Base-by-base conservation (phyloP, 441 rosid species). In the Erodium trifolium region DNA sequence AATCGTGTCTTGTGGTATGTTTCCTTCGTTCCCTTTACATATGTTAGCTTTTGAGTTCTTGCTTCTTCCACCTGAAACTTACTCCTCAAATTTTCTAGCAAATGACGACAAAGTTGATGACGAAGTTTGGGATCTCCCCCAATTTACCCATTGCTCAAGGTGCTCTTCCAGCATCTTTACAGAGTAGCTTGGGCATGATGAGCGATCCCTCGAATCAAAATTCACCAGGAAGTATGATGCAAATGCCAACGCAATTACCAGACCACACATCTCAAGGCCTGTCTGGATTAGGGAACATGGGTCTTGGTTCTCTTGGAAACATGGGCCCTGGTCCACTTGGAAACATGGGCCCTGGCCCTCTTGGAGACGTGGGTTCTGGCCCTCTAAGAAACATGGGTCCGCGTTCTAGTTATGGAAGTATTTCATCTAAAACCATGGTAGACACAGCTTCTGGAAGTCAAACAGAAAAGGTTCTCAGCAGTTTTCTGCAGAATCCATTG, bases 381-480 rank as follows among this genome's bases (percentile, higher is more conserved):
- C 57, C 57, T 51, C 57, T 55, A 16, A 10, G 23, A 31, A 31
- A 31, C 34, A 31, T 31, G 3, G 34, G 34, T 16, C 63, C 67
- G 47, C 68, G 71, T 71, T 70, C 86, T 63, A 70, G 72, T 45
- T 63, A 63, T 66, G 75, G 71, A 71, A 76, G 72, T 16, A 10
- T 70, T 34, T 63, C 75, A 3, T 71, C 79, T 10, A 68, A 70
- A 51, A 8, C 72, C 70, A 57, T 71, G 29, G 77, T 0, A 35
- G 84, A 85, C 4, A 17, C 84, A 18, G 72, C 88, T 16, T 81
- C 84, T 16, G 84, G 85, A 66, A 87, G 82, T 71, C 83, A 82
- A 78, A 89, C 98, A 37, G 98, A 93, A 76, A 81, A 87, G 73
- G 96, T 88, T 71, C 51, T 88, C 53, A 82, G 71, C 73, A 83